phyloP scores from a whole-genome alignment of 805 yeast genomes.

The Cyberlindnera mycetangii region DNA sequence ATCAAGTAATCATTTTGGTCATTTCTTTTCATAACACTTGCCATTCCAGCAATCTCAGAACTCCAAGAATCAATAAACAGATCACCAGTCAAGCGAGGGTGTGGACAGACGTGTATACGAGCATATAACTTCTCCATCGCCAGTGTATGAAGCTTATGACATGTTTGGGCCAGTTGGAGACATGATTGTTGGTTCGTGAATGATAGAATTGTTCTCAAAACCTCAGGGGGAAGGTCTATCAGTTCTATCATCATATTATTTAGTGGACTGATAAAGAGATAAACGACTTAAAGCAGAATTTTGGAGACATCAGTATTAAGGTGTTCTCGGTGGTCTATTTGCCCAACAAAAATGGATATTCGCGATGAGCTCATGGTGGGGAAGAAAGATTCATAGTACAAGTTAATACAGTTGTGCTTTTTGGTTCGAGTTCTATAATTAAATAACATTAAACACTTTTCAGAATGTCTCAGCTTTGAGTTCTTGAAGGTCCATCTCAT shows the following conservation, averaged over 20 bases:
- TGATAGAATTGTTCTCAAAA: background rate
- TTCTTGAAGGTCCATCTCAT: constrained; percentile 15
- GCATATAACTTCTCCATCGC: constrained; percentile 36
- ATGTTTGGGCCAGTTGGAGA: constrained; percentile 4
- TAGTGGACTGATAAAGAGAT: too few species aligned
- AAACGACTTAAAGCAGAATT: too few species aligned
- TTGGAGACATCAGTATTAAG: background rate
- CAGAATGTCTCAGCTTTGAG: background rate
- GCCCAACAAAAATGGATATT: background rate
- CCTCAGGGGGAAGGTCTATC: background rate
- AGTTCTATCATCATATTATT: background rate
- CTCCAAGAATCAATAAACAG: constrained; percentile 34
- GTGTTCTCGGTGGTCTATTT: too few species aligned
- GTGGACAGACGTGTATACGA: constrained; percentile 34
- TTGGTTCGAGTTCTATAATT: too few species aligned
- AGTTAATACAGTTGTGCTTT: too few species aligned
- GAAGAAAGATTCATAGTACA: too few species aligned
- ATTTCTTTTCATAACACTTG: constrained; percentile 31
- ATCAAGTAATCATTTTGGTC: constrained; percentile 38
- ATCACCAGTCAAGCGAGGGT: constrained; percentile 31
- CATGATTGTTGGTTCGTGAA: constrained; percentile 6
- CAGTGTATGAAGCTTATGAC: constrained; percentile 26
- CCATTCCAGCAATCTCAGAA: constrained; percentile 39
- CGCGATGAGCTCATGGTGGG: too few species aligned
- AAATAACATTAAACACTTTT: background rate